Conservation (phyloP, 1,284 basidiomycete genomes). For the Leccinum insolens region DNA sequence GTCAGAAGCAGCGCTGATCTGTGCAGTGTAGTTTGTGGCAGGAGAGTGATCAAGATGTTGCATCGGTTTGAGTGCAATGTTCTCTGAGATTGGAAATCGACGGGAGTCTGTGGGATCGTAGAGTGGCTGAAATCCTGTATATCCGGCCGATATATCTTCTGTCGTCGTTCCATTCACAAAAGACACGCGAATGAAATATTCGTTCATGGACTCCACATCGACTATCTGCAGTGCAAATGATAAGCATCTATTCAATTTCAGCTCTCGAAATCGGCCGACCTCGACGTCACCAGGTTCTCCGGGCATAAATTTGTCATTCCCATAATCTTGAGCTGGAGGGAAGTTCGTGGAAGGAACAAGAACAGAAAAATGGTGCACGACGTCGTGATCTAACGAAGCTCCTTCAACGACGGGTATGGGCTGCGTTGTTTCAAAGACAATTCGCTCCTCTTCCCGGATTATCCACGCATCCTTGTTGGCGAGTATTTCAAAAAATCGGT, state of each 20-base stretch:
- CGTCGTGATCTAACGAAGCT: background rate
- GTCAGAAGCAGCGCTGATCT: background rate
- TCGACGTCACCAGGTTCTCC: background rate
- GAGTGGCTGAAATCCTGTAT: constrained; percentile 8
- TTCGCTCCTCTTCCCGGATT: constrained; percentile 21
- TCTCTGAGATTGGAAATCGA: background rate
- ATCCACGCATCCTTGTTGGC: constrained; percentile 13
- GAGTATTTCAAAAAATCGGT: background rate
- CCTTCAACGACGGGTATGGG: background rate
- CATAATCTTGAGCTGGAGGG: constrained; percentile 15
- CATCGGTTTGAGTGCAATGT: background rate
- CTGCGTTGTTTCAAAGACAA: constrained; percentile 18
- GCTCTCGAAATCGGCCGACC: background rate
- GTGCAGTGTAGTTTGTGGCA: constrained; percentile 8
- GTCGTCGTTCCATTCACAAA: constrained; percentile 7
- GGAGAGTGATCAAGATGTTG: background rate
- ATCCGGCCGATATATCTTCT: constrained; percentile 6
- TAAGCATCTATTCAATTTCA: too few species aligned
- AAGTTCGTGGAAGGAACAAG: constrained; percentile 22
- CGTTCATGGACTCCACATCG: too few species aligned
- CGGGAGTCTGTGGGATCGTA: background rate
- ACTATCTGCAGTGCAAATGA: too few species aligned
- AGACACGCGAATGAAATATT: too few species aligned
- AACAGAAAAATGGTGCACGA: constrained; percentile 14
- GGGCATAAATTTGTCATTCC: too few species aligned